Conservation (phyloP, 2,329 filamentous ascomycete genomes). For the Zymoseptoria crescenta region DNA sequence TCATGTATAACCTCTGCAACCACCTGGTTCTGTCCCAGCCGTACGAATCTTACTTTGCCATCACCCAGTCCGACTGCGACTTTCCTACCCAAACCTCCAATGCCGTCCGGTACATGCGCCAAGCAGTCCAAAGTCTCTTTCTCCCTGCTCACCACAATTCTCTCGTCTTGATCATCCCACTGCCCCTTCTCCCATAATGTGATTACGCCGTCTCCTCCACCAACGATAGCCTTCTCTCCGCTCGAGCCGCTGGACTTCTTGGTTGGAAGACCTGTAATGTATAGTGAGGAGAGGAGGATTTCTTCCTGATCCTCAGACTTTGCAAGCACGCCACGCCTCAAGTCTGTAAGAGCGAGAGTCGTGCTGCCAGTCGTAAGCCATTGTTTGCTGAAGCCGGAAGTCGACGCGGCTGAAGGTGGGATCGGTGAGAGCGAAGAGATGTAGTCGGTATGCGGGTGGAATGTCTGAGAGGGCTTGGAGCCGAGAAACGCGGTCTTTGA, state of each 20-base stretch:
- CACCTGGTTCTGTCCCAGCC: conserved; percentile 65
- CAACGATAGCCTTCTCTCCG: conserved; percentile 67
- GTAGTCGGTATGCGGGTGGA: conserved; percentile 86
- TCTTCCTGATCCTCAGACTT: conserved; percentile 93
- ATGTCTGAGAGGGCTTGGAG: conserved; percentile 65
- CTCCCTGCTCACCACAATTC: conserved; percentile 63
- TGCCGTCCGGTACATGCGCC: conserved; percentile 59
- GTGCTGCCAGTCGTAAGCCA: conserved; percentile 91
- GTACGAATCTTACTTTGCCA: conserved; percentile 68
- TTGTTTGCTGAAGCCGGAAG: conserved; percentile 84
- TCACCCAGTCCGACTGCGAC: conserved; percentile 76
- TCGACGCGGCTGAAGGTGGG: conserved; percentile 70
- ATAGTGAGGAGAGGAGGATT: conserved; percentile 73
- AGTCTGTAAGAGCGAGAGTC: conserved; percentile 81
- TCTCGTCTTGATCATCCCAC: conserved; percentile 92
- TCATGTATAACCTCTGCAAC: conserved; percentile 65
- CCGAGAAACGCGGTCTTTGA: conserved; percentile 40
- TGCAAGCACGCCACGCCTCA: conserved; percentile 76
- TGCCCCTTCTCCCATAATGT: conserved; percentile 90
- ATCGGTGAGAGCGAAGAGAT: conserved; percentile 81
- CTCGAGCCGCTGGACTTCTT: conserved; percentile 55
- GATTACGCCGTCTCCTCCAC: conserved; percentile 71
- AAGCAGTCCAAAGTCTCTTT: conserved; percentile 75
- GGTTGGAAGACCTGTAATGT: conserved; percentile 68
- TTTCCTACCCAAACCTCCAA: conserved; percentile 61